A percentile compares a stretch with the other conserved stretches of the same genome.
Evolutionary conservation across 2,329 filamentous ascomycete species (phyloP).

Genomic region (Periconia macrospinosa): DNA sequence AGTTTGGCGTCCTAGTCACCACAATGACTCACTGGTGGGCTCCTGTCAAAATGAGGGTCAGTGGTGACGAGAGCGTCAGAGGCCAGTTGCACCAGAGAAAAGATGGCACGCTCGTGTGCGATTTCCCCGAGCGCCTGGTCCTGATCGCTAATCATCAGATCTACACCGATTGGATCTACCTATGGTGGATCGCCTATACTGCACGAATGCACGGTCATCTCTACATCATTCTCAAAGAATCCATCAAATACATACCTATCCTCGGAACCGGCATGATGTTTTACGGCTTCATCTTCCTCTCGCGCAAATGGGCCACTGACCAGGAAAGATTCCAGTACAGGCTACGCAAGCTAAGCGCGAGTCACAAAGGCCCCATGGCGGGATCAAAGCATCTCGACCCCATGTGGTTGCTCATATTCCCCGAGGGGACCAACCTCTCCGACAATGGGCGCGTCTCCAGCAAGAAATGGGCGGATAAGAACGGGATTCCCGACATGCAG

Average conservation of each 20-base stretch:
- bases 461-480: slow-evolving; percentile 75
- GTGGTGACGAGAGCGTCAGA: slow-evolving; percentile 76
- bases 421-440: slow-evolving; percentile 83
- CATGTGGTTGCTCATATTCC: slow-evolving; percentile 89
- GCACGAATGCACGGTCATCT: slow-evolving; percentile 79
- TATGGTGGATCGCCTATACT: slow-evolving; percentile 90
- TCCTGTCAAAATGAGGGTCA: slow-evolving; percentile 76
- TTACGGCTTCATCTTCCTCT: slow-evolving; percentile 89
- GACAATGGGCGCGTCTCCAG: slow-evolving; percentile 71
- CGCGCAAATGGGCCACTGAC: slow-evolving; percentile 84
- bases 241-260: slow-evolving; percentile 79
- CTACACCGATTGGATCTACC: slow-evolving; percentile 87
- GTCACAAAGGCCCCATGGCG: slow-evolving; percentile 42
- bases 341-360: slow-evolving; percentile 68
- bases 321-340: slow-evolving; percentile 74
- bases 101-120: slow-evolving; percentile 72
- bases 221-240: slow-evolving; percentile 89
- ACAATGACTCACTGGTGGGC: slow-evolving; percentile 86
- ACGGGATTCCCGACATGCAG: slow-evolving; percentile 66
- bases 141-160: slow-evolving; percentile 89
- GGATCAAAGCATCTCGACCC: slow-evolving; percentile 62
- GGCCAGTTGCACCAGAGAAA: slow-evolving; percentile 69
- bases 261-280: slow-evolving; percentile 83
- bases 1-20: slow-evolving; percentile 74
- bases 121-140: slow-evolving; percentile 79